Conservation (phyloP, 441 rosid species). For the Gossypium laxum region DNA sequence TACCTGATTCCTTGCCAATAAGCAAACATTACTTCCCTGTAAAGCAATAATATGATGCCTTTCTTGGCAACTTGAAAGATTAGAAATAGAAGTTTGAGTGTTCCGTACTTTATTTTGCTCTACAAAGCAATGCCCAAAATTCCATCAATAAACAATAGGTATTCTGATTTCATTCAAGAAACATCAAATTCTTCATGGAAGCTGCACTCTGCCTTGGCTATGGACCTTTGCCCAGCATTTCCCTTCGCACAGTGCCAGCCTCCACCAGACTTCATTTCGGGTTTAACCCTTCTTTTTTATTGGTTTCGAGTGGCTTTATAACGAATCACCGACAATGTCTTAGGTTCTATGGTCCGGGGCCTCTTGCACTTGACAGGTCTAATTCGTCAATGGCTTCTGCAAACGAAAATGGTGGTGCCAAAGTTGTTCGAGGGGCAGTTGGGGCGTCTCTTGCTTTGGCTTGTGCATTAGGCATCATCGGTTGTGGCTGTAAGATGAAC, state of each 20-base stretch:
- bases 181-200: slow-evolving; percentile 18
- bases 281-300: not conserved
- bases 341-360: not conserved
- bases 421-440: slow-evolving; percentile 15
- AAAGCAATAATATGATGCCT: slow-evolving; percentile 32
- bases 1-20: slow-evolving; percentile 22
- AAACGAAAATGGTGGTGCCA: slow-evolving; percentile 11
- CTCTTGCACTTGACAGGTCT: slow-evolving; percentile 20
- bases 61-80: slow-evolving; percentile 26
- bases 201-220: slow-evolving; percentile 17
- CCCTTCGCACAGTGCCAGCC: not conserved
- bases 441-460: slow-evolving; percentile 41
- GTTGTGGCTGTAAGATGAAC: slow-evolving; percentile 27
- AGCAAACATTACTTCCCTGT: slow-evolving; percentile 18
- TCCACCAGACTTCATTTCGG: slow-evolving; percentile 11
- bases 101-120: not conserved
- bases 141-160: not conserved
- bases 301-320: not conserved
- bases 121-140: not conserved
- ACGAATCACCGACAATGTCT: not conserved
- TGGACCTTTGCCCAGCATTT: not conserved
- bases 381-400: slow-evolving; percentile 16
- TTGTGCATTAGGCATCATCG: slow-evolving; percentile 38
- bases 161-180: not conserved
- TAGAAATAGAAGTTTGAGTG: not conserved